Percentiles rank a stretch among this genome's conserved stretches.
Conservation (phyloP, 1,284 basidiomycete species). For the Ganoderma multipileum region DNA sequence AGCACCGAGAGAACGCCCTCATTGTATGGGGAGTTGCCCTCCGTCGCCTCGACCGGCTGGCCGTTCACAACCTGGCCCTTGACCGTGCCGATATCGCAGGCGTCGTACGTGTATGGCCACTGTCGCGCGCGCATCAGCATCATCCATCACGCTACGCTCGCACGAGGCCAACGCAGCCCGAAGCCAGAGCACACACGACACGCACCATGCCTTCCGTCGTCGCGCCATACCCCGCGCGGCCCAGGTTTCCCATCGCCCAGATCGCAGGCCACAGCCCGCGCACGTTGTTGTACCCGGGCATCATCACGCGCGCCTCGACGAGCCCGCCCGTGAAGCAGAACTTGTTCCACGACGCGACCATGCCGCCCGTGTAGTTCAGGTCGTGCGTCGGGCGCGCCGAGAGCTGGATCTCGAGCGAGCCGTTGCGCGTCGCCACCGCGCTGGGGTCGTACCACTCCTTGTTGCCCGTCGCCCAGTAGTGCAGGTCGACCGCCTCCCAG, state of each 20-base stretch:
- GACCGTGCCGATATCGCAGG: conserved; percentile 64
- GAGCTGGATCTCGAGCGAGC: conserved; percentile 82
- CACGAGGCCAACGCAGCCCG: no score
- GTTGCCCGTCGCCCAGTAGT: conserved; percentile 13
- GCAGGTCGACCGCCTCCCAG: conserved; percentile 11
- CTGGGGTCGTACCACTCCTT: conserved; percentile 6
- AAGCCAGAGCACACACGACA: background rate
- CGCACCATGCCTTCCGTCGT: conserved; percentile 56
- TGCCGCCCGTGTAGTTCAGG: conserved; percentile 77
- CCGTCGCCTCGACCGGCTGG: conserved; percentile 45
- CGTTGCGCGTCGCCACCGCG: conserved; percentile 45
- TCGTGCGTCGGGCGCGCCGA: conserved; percentile 70
- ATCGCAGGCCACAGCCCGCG: conserved; percentile 59
- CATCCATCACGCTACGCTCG: no score
- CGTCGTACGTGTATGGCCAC: conserved; percentile 63
- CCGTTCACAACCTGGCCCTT: conserved; percentile 52
- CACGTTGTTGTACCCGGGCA: conserved; percentile 76
- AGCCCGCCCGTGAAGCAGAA: conserved; percentile 93
- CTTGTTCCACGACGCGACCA: conserved; percentile 85
- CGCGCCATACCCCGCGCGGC: conserved; percentile 55
- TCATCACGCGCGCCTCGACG: conserved; percentile 68
- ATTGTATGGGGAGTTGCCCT: conserved; percentile 43
- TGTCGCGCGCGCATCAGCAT: conserved; percentile 14
- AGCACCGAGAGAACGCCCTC: conserved; percentile 60
- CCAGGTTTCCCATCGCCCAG: conserved; percentile 56